Evolutionary conservation across 768 basidiomycete species (phyloP), one percentile per base, ranked within the genome.

Genomic region (Aureoboletus auriporus): DNA sequence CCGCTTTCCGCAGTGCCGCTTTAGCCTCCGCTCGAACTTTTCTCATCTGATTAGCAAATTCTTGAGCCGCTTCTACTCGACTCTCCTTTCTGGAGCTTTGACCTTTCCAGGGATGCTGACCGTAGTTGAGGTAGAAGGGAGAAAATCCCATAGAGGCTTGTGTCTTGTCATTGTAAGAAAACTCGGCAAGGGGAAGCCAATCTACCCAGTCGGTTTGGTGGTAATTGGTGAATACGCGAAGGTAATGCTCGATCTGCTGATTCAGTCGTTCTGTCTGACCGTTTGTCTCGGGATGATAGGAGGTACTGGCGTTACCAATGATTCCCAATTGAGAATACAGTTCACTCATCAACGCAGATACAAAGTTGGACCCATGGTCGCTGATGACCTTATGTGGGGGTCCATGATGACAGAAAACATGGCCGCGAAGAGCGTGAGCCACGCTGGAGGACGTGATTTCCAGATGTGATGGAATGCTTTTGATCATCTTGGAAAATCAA

Each of bases 161-260:
- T 2, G 37, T n/a, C 0, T 59, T 37, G 47, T 69, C 62, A 46
- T 73, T 71, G 49, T 73, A 69, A 0, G 60, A 45, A 35, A 72
- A 72, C 35, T 67, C 60, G 0, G 71, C 67, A 0, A 68, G 39
- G 0, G 69, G 41, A 0, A 75, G 54, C 46, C 67, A 65, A 1
- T 63, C 51, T 0, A 46, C 23, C 74, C 75, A 75, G 30, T 71
- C 61, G 4, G 61, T 47, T 33, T 73, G 67, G 6, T 62, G 51
- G 41, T 67, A 57, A 42, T 68, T 64, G 33, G 54, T 41, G 52
- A 64, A 74, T 1, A 65, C 40, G 0, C 69, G 56, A 0, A 77
- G 66, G 49, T 70, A 73, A 11, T 65, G 63, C 47, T 77, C 71
- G 0, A 76, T 26, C 5, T 66, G 57, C 47, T 73, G 71, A 47